Evolutionary conservation across 768 basidiomycete species (phyloP).

Genomic region (Mycena maculata): DNA sequence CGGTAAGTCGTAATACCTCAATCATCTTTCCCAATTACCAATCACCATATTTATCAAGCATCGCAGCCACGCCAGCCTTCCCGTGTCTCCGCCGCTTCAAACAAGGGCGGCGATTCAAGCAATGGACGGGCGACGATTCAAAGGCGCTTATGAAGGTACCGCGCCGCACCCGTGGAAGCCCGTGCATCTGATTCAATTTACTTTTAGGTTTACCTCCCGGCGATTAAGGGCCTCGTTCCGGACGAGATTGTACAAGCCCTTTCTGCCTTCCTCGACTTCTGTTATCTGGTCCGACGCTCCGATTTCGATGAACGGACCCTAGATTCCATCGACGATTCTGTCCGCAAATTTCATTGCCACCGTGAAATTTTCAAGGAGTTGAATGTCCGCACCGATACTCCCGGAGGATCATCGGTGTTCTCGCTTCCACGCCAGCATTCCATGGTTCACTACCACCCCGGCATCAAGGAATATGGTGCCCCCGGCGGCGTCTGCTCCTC

Average conservation of each 20-base stretch:
- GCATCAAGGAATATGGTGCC: constrained; percentile 43
- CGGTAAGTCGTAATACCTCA: constrained; percentile 32
- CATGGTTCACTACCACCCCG: constrained; percentile 43
- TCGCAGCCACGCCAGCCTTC: constrained; percentile 41
- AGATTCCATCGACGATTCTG: constrained; percentile 17
- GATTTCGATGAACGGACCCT: constrained; percentile 30
- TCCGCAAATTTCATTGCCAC: constrained; percentile 1
- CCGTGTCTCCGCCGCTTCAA: constrained; percentile 42
- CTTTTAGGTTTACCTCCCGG: constrained; percentile 37
- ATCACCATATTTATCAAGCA: constrained; percentile 29
- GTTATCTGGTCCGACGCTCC: constrained; percentile 33
- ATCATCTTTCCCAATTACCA: background rate
- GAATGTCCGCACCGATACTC: constrained; percentile 5
- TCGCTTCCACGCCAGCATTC: constrained; percentile 48
- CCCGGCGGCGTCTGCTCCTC: constrained; percentile 26
- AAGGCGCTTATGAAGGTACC: constrained; percentile 37
- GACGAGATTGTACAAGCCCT: constrained; percentile 29
- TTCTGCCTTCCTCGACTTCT: constrained; percentile 40
- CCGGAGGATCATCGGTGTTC: constrained; percentile 17
- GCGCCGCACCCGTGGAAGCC: background rate
- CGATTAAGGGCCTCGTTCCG: constrained; percentile 35
- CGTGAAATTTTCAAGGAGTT: background rate
- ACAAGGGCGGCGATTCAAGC: constrained; percentile 45
- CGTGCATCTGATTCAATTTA: background rate
- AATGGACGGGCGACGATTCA: constrained; percentile 53